Conservation (phyloP, 2,329 filamentous ascomycete genomes). For the Huntiella decipiens region DNA sequence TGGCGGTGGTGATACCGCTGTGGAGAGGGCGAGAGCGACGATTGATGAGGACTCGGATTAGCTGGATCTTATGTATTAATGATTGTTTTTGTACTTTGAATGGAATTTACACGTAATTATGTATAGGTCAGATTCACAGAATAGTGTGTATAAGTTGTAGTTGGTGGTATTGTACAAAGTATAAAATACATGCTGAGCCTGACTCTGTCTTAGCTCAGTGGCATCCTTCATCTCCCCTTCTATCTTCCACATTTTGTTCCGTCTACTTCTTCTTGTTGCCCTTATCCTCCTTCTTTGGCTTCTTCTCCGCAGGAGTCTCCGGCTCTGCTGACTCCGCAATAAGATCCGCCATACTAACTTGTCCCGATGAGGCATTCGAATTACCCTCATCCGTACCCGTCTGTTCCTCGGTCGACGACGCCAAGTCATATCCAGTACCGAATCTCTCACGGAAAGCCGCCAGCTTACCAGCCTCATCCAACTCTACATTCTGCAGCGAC, state of each 20-base stretch:
- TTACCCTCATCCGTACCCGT: conserved; percentile 14
- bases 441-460: conserved; percentile 72
- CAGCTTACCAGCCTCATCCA: conserved; percentile 83
- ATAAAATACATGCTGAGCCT: conserved; percentile 1
- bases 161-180: conserved; percentile 1
- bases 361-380: conserved; percentile 11
- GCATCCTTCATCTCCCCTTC: neutral
- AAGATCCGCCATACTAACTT: conserved; percentile 27
- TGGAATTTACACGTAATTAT: too few species aligned
- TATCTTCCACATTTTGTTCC: neutral
- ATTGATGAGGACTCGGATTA: conserved; percentile 43
- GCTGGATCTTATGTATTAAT: conserved; percentile 10
- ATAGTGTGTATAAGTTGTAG: neutral
- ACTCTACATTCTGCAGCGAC: conserved; percentile 70
- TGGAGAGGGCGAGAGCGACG: conserved; percentile 38
- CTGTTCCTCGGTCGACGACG: conserved; percentile 17
- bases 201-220: too few species aligned
- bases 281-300: conserved; percentile 15
- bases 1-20: conserved; percentile 38
- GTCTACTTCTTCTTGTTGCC: conserved; percentile 27
- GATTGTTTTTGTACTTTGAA: neutral
- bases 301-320: conserved; percentile 17
- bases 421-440: conserved; percentile 64
- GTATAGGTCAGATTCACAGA: too few species aligned
- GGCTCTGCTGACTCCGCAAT: conserved; percentile 25